Base-by-base conservation (phyloP, 306 rosid genomes). In the Vicia faba region DNA sequence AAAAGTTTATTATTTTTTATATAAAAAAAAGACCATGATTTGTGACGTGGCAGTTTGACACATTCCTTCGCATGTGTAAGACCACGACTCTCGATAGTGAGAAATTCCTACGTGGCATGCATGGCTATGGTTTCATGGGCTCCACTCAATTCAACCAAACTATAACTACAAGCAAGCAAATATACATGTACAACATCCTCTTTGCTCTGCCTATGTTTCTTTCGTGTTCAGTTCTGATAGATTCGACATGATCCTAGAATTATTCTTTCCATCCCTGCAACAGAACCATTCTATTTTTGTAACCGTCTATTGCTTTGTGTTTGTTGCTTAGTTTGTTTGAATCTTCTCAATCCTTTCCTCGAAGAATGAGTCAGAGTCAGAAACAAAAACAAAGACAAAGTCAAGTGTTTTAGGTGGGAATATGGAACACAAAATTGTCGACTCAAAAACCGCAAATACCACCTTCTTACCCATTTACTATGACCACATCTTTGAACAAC, bases 331-430 rank as follows among this genome's bases (percentile, higher is more conserved):
- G 14, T 53, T 20, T 55, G 61, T 55, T 59, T 84, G 91, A 88
- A 77, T 72, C 63, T 75, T 57, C 84, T 78, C 58, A 63, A 13
- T 63, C 36, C 41, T 13, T 45, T 69, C 39, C 36, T 61, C 68
- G 38, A 67, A 68, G 75, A 72, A 71, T 31, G 66, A 43, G 80
- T 68, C 74, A 53, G 50, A 43, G 80, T 68, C 70, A 69, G 66
- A 66, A 43, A 43, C 58, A 40, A 45, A 39, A 53, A 49, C 62
- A 61, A 20, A 65, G 78, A 75, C 75, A 60, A 7, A 71, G 95
- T 90, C 95, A 90, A 85, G 78, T 81, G 82, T 73, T 84, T 85
- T 87, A 82, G 97, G 92, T 87, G 84, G 66, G 84, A 82, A 84
- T 28, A 64, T 77, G 72, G 48, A 70, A 64, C 72, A n/a, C 68